Base-by-base conservation (phyloP, 331 rosid species). In the Erythrophleum ivorense region DNA sequence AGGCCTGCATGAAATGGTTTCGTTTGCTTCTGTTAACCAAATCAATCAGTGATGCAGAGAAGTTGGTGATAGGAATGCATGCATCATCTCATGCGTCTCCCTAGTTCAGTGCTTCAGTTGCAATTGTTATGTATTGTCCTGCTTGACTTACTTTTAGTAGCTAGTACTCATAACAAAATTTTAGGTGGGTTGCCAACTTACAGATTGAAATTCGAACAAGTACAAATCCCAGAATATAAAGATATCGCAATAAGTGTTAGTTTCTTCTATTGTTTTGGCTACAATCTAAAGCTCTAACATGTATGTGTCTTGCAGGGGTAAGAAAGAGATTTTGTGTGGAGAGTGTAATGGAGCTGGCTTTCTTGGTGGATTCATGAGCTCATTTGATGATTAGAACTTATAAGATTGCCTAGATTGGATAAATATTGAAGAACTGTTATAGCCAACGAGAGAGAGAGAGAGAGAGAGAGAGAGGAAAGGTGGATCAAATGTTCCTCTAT, bases 331-430 rank as follows among this genome's bases (percentile, higher is more conserved):
- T 36, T 73, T 96, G 74, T 96, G 99, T 87, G 99, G 99, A 74
- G 48, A 49, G 2, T 96, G 99, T 85, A 96, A 92, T 74, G 99
- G 99, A 69, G 99, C 99, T 76, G 99, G 99, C 82, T 96, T 96
- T 86, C 0, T 85, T 15, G 99, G 98, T 71, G 99, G 99, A 62
- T 91, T 91, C 87, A 88, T 96, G 97, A 96, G 89, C 94, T 66
- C 98, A 43, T 82, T 83, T 55, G 99, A 96, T 24, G 85, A 81
- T 4, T 95, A 84, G 87, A 81, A 71, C 16, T 24, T 6, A 49
- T 8, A 71, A 78, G 80, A 24, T 78, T 74, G 71, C 84, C 64
- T 62, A 49, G 15, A 46, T 75, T 66, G 78, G 82, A 36, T 67
- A 62, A 6, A 41, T 41, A 41, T 41, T 36, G 34, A 72, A 77